Base-by-base conservation (phyloP, 1,139 yeast species). In the Yamadazyma taylorii region DNA sequence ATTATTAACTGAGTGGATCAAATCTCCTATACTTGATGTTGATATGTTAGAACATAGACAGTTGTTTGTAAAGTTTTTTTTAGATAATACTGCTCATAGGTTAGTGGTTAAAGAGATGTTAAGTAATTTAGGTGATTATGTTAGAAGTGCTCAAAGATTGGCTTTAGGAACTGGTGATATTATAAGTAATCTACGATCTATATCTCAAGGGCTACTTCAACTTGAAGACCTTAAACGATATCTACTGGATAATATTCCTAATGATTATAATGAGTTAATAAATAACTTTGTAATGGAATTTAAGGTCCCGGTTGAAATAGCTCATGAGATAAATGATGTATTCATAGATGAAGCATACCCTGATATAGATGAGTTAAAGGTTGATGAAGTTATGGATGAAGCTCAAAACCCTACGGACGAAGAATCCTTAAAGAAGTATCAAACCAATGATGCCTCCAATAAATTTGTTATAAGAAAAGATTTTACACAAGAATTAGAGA, bases 1-100 rank as follows among this genome's bases (percentile, higher is more conserved):
- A 33, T 54, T 85, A 16, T 63, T 92, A 14, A 75, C 82, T 3
- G 81, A 82, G 37, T 89, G 97, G 97, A 61, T 92, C 3, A 73
- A 86, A 15, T 81, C 90, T 0, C 99, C 99, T 0, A 72, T 86
- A 0, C 68, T 85, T 4, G 76, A 83, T 48, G 50, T 76, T 0
- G 51, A 54, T 0, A 84, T 77, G 43, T 79, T 92, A 16, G 57
- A 59, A 17, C 51, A 57, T 14, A 69, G 99, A 23, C 95, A 87
- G 43, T 65, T 67, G 8, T 66, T 80, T 32, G 94, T 90, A 0
- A 57, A 64, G 9, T 56, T 74, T 11, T 81, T 89, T 46, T 46
- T 68, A 10, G 58, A 63, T 3, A 65, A 78, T 39, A 35, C 45
- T 7, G 24, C 36, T 24, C 40, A 41, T 10, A 25, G 38, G n/a